Percentiles rank a stretch among this genome's conserved stretches.
These are phyloP conservation scores for Phialophora tarda DNA, from an alignment of 2,329 filamentous ascomycete genomes.

Conservation along the genomic window DNA sequence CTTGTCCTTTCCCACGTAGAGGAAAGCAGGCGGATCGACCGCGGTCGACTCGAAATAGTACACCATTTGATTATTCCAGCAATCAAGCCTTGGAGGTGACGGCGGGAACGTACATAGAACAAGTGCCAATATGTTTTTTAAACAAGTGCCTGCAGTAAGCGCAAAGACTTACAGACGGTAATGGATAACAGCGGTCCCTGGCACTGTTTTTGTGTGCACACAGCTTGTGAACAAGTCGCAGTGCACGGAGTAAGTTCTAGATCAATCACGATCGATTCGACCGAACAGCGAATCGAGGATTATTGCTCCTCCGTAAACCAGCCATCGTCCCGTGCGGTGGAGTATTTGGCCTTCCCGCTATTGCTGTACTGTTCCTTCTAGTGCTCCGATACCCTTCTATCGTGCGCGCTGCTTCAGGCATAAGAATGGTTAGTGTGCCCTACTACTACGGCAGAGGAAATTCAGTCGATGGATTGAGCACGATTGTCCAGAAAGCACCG, in stretches of 20 bases:
- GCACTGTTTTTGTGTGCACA: not conserved
- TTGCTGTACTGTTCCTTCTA: not conserved
- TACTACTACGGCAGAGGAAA: not conserved
- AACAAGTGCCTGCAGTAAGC: not conserved
- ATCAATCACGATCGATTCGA: not conserved
- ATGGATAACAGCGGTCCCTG: not conserved
- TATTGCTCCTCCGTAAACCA: not conserved
- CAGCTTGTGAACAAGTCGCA: not conserved
- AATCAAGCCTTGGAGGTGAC: not conserved
- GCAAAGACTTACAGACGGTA: not conserved
- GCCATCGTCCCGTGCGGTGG: not conserved
- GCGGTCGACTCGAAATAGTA: slow-evolving; percentile 92
- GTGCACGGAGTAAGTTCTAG: not conserved
- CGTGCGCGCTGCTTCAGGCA: not conserved
- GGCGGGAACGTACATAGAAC: not conserved
- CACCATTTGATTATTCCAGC: slow-evolving; percentile 68
- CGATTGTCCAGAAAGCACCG: not conserved
- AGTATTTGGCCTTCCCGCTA: not conserved
- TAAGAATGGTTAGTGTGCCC: not conserved
- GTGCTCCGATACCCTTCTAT: not conserved
- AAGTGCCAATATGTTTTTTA: not conserved
- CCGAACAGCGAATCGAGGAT: not conserved
- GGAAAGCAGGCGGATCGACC: slow-evolving; percentile 79
- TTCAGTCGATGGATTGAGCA: not conserved
- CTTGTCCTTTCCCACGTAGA: slow-evolving; percentile 99